Evolutionary conservation across 345 rosid genomes (phyloP), one percentile per base, ranked within the genome.

Genomic region (Pistacia integerrima): DNA sequence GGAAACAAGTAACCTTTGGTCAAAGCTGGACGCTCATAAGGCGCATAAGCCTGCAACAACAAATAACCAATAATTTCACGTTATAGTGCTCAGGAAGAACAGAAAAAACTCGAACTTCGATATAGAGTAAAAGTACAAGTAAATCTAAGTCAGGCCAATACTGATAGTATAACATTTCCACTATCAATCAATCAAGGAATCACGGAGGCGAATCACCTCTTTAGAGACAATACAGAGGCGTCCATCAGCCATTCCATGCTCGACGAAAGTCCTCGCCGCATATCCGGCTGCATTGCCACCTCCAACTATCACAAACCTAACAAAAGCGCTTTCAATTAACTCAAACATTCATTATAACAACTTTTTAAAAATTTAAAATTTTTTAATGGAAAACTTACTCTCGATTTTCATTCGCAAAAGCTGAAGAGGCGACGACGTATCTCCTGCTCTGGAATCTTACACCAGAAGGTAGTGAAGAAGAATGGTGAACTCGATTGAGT

Each of bases 201-300:
- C 2, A 14, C 28, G 11, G 28, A 67, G 64, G 38, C 14, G 14
- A 73, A 11, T 64, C 49, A 95, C 98, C 97, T 95, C 99, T 87
- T 90, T 92, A 16, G 96, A 82, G 0, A 95, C 99, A 75, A 95
- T 88, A 73, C 98, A 95, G 30, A 95, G 97, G 52, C 87, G 87
- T 67, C 98, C 97, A 83, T 93, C 92, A 25, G 99, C 97, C 97
- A 95, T 88, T 25, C 93, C 98, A 35, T 92, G 90, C 51, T 95
- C 99, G n/a, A 92, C 97, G 77, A 95, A 95, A 67, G 93, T 87
- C 85, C 91, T 84, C 2, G 99, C 99, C 9, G 97, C 98, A 80
- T 95, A 95, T 35, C 99, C 99, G 10, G 98, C 98, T n/a, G 99
- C 90, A 88, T 95, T 95, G 25, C 99, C 99, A 25, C 99, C 99